phyloP scores from a whole-genome alignment of 768 basidiomycete species.

The Albatrellus ellisii region DNA sequence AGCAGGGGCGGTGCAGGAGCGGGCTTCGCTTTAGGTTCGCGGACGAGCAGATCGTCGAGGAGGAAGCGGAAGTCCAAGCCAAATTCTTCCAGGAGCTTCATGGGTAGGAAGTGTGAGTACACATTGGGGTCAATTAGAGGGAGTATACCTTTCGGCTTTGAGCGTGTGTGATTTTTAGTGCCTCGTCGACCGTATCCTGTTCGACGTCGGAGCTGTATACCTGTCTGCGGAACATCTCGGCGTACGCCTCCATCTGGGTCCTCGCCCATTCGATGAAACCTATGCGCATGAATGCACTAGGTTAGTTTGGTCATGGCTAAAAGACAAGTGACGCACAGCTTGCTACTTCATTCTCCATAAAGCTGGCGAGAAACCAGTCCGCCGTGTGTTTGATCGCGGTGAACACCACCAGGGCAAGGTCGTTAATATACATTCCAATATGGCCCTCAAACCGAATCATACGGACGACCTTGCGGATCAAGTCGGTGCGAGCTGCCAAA shows the following conservation, averaged over 20 bases:
- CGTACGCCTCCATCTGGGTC: conserved; percentile 70
- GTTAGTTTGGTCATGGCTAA: background rate
- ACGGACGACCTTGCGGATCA: conserved; percentile 67
- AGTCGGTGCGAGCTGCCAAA: conserved; percentile 59
- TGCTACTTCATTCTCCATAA: conserved; percentile 89
- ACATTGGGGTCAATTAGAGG: conserved; percentile 11
- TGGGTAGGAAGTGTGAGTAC: background rate
- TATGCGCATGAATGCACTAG: conserved; percentile 26
- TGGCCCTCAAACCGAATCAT: conserved; percentile 87
- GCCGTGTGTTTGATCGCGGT: conserved; percentile 94
- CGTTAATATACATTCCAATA: conserved; percentile 72
- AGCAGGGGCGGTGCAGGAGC: conserved; percentile 10
- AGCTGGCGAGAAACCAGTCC: conserved; percentile 95
- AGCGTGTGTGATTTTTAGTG: conserved; percentile 56
- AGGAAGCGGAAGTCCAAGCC: conserved; percentile 91
- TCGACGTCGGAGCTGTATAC: conserved; percentile 80
- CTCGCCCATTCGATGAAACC: conserved; percentile 95
- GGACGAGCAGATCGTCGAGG: conserved; percentile 59
- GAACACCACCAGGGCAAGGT: conserved; percentile 81
- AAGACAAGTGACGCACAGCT: conserved; percentile 47
- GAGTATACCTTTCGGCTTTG: conserved; percentile 70
- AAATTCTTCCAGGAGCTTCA: conserved; percentile 77
- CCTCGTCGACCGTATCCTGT: conserved; percentile 58
- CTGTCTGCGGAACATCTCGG: conserved; percentile 78
- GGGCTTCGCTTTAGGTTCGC: conserved; percentile 21